Base-by-base conservation (phyloP, 129 eudicot species). In the Centella asiatica region DNA sequence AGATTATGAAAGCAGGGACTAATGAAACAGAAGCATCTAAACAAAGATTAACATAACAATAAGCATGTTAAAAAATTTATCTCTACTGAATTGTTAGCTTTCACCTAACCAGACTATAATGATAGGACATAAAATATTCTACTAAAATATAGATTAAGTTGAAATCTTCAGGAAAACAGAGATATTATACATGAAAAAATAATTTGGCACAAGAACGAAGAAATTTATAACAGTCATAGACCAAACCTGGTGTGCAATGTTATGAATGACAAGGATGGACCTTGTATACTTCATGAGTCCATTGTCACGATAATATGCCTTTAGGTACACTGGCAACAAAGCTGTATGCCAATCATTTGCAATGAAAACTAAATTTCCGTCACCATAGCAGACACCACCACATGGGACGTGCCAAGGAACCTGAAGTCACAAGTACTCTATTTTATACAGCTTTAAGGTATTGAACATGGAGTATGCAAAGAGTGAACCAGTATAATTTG, bases 261-360 rank as follows among this genome's bases (percentile, higher is more conserved):
- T 93, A 69, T 93, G 99, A 72, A 93, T 82, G 49, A 93, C 99
- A 40, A 93, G 86, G 64, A 93, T 81, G 7, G 95, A 88, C 75
- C 99, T 76, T 51, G 99, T 76, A 53, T 87, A 93, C 68, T 75
- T 55, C 99, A 93, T 93, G 42, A 93, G 61, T 61, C 96, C 96
- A 54, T 93, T 75, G 74, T 93, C 95, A 45, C 92, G 96, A 70
- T 93, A 93, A 74, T 93, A 87, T 57, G 99, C 96, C 63, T 93
- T 93, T 18, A 93, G 88, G 73, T 93, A 93, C 47, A 93, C 99
- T 2, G 99, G 96, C 62, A 93, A 72, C 44, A 93, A 68, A 29
- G 99, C 99, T 58, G 99, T 93, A 72, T 93, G 99, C 96, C 99
- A 93, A 71, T 93, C 99, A 72, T 93, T 93, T 63, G 99, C 99